Evolutionary conservation across 2,329 filamentous ascomycete species (phyloP).

Genomic region (Pezicula neosporulosa): DNA sequence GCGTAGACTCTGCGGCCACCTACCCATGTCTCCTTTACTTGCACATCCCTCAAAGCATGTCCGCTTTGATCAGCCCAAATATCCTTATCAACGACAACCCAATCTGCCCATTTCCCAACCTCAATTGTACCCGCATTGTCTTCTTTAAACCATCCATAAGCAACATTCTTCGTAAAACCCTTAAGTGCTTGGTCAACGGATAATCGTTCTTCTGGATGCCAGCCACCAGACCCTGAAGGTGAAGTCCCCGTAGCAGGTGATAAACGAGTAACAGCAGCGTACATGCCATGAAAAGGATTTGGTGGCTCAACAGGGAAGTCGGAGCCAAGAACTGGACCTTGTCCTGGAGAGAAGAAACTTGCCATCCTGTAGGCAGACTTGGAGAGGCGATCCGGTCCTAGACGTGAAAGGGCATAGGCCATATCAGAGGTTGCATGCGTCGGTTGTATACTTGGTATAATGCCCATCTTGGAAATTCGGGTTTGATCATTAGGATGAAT

Average conservation of each 20-base stretch:
- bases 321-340: slow-evolving; percentile 56
- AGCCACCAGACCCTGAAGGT: slow-evolving; percentile 45
- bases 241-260: slow-evolving; percentile 54
- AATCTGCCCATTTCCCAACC: slow-evolving; percentile 62
- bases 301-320: slow-evolving; percentile 72
- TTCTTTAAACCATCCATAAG: slow-evolving; percentile 57
- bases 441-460: slow-evolving; percentile 68
- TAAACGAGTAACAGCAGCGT: slow-evolving; percentile 61
- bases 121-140: slow-evolving; percentile 55
- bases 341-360: slow-evolving; percentile 46
- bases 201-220: slow-evolving; percentile 57
- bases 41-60: slow-evolving; percentile 50
- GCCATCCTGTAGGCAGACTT: slow-evolving; percentile 64
- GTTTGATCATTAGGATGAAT: slow-evolving; percentile 61
- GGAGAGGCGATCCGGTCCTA: slow-evolving; percentile 51
- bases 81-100: slow-evolving; percentile 63
- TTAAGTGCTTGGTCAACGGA: slow-evolving; percentile 54
- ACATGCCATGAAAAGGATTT: slow-evolving; percentile 65
- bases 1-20: slow-evolving; percentile 43
- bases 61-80: slow-evolving; percentile 42
- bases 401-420: slow-evolving; percentile 58
- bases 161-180: slow-evolving; percentile 59
- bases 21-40: slow-evolving; percentile 67
- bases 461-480: slow-evolving; percentile 53
- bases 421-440: slow-evolving; percentile 72